Evolutionary conservation across 2,329 filamentous ascomycete genomes (phyloP), one percentile per base, ranked within the genome.

Genomic region (Elsinoe perseae): DNA sequence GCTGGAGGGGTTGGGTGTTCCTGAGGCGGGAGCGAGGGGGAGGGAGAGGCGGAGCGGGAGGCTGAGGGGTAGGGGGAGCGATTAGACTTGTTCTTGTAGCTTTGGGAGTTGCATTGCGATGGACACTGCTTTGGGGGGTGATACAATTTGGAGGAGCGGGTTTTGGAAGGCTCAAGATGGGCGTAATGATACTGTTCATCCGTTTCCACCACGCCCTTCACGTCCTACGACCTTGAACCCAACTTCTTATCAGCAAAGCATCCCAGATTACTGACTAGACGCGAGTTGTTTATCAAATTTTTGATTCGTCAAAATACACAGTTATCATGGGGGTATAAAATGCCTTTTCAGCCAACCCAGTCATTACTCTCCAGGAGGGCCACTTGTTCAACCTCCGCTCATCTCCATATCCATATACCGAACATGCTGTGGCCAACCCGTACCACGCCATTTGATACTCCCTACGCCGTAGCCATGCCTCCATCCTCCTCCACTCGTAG

Each of bases 311-410:
- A 52, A 52, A 38, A 52, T 38, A 50, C 44, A 52, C 32, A 52
- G 48, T 30, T 52, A 52, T 52, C 56, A 50, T 44, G 18, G 38
- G 48, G 52, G 52, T 54, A 54, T 54, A 54, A 54, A 38, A 14
- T 54, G 9, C 23, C 38, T 20, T n/a, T 27, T 28, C 30, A 6
- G 54, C 55, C 32, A 54, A 27, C 50, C 56, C 25, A n/a, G 14
- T 52, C 54, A n/a, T 43, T 50, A 28, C 40, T 59, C 58, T 54
- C 63, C 60, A 57, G 62, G 66, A 65, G 61, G 66, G 66, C 66
- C 66, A 68, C 66, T 66, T 66, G 64, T 60, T 68, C 62, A 62
- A 67, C 66, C 61, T 64, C 65, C 65, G 61, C 64, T 44, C 40
- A 9, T n/a, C 27, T 18, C 40, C 42, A 9, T 30, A 36, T 36